Conservation (phyloP, 1,284 basidiomycete genomes). For the Ceratobasidium sp. region DNA sequence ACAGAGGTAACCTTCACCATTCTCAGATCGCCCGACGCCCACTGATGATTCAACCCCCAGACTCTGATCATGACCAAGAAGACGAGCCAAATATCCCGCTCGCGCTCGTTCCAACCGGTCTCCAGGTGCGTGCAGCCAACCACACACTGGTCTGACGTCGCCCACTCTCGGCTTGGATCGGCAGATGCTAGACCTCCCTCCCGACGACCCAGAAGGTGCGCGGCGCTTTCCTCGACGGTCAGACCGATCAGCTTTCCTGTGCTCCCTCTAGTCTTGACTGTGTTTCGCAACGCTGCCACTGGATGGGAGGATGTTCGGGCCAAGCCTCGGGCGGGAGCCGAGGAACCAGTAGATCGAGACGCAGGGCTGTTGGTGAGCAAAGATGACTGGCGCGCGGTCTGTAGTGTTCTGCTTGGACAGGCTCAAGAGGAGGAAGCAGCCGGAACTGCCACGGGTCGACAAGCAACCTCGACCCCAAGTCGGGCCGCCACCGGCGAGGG, state of each 20-base stretch:
- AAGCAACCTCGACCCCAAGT: constrained; percentile 39
- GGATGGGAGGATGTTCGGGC: constrained; percentile 19
- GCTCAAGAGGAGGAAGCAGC: constrained; percentile 37
- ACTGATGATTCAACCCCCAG: not conserved
- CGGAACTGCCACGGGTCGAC: constrained; percentile 40
- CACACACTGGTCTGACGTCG: not conserved
- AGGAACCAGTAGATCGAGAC: not conserved
- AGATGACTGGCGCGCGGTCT: constrained; percentile 36
- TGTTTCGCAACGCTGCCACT: constrained; percentile 33
- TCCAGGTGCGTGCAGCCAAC: constrained; percentile 9
- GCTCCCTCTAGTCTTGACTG: constrained; percentile 3
- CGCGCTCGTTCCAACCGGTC: constrained; percentile 20
- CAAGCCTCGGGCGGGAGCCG: not conserved
- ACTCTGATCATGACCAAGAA: constrained; percentile 4
- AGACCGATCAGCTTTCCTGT: not conserved
- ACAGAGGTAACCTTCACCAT: not conserved
- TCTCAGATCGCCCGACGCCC: not conserved
- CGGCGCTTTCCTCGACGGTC: not conserved
- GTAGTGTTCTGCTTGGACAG: constrained; percentile 46
- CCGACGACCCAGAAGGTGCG: constrained; percentile 32
- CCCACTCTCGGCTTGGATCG: not conserved
- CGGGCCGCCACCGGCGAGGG: not conserved
- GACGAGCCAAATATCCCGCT: constrained; percentile 10
- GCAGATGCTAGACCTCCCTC: constrained; percentile 32
- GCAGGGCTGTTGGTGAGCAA: constrained; percentile 27